Evolutionary conservation across 179 eudicot genomes (phyloP).

Genomic region (Drosera spatulata): DNA sequence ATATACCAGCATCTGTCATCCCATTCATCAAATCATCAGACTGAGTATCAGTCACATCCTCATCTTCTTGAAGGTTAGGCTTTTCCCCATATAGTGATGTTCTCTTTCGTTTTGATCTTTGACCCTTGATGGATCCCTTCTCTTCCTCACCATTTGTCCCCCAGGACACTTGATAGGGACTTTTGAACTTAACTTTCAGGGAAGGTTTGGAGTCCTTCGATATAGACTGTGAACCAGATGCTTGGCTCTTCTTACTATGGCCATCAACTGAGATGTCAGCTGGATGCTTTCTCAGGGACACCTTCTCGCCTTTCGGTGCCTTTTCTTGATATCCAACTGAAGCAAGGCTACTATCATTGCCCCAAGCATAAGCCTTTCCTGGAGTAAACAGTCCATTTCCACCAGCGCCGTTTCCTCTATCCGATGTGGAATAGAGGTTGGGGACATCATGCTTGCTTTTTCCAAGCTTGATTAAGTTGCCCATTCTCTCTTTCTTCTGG

Average conservation of each 20-base stretch:
- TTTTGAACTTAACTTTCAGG: constrained; percentile 69
- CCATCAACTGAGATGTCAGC: constrained; percentile 22
- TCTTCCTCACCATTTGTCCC: constrained; percentile 56
- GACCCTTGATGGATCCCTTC: constrained; percentile 66
- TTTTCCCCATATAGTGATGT: constrained; percentile 38
- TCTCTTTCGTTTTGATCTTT: constrained; percentile 87
- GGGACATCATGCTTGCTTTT: constrained; percentile 32
- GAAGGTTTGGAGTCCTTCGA: constrained; percentile 62
- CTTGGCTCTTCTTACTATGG: constrained; percentile 20
- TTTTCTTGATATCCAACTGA: constrained; percentile 20
- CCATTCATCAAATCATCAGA: constrained; percentile 39
- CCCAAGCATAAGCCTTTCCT: constrained; percentile 19
- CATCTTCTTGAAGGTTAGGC: constrained; percentile 30
- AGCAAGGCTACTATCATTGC: constrained; percentile 21
- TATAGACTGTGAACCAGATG: constrained; percentile 23
- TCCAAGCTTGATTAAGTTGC: constrained; percentile 52
- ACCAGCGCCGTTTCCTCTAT: constrained; percentile 24
- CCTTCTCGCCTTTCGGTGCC: constrained; percentile 33
- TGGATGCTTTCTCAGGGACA: constrained; percentile 30
- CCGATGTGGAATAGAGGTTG: constrained; percentile 21
- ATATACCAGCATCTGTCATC: constrained; percentile 73
- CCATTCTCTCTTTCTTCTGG: constrained; percentile 33
- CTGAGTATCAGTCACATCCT: constrained; percentile 28
- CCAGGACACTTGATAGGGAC: constrained; percentile 47
- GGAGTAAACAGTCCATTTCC: constrained; percentile 29